Base-by-base conservation (phyloP, 495 filamentous ascomycete genomes). In the Sporormia fimetaria region DNA sequence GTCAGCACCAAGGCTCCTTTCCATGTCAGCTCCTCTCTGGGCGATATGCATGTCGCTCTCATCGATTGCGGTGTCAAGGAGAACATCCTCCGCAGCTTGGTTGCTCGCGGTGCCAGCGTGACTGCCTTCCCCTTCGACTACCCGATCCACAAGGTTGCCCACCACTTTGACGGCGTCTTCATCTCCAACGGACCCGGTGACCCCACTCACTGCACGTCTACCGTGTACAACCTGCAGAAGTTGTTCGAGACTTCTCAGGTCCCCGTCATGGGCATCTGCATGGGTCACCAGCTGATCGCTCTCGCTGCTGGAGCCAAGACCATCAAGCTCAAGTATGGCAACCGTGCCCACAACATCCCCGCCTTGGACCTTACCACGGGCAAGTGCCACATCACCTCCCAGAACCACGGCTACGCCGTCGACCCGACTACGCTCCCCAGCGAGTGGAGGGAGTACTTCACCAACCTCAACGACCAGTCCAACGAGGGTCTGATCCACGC, bases 61-160 rank as follows among this genome's bases (percentile, higher is more conserved):
- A 78, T 98, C 60, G 90, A 98, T 66, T 98, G 90, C 59, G 90
- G 90, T 63, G 92, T 98, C 44, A 98, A 98, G 73, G 90, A 98
- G 72, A 98, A 96, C 69, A 98, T 98, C 59, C 76, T 98, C 35
- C 82, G 90, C 49, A 88, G 82, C 58, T 68, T 98, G 46, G 88
- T 96, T 48, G 70, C 67, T 61, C 83, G 90, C 22, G 90, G 87
- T 18, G 78, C 83, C 27, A 83, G 77, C 47, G 80, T 94, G 33
- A 96, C 92, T 16, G 80, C 81, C 40, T 92, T 98, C 67, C 90
- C 90, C 31, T 95, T 81, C 66, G 77, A 95, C 66, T 96, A 84
- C 67, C 86, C 86, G 38, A 88, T 98, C 63, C 86, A 95, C 73
- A 96, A 96, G 72, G 82, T 94, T 17, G 83, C 87, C 42, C 81